A percentile compares a stretch with the other conserved stretches of the same genome.
Conservation (phyloP, 148 eudicot species). For the Chenopodium suecicum region DNA sequence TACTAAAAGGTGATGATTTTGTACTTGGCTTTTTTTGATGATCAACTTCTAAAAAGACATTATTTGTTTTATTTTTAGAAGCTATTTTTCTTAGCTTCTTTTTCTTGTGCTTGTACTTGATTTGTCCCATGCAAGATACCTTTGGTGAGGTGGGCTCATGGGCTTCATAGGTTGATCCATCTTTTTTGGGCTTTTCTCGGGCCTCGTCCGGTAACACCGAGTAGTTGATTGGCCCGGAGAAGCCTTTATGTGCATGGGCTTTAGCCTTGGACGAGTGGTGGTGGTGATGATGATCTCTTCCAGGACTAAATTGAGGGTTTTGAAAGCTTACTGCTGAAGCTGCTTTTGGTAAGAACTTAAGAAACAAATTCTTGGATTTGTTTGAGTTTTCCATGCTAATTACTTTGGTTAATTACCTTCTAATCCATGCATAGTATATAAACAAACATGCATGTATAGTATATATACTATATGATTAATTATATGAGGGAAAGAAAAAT, state of each 20-base stretch:
- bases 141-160: constrained; percentile 83
- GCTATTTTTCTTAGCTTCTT: constrained; percentile 20
- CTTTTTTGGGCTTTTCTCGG: constrained; percentile 40
- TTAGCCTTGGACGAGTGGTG: constrained; percentile 31
- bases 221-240: constrained; percentile 49
- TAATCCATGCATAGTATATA: background rate
- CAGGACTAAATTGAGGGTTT: constrained; percentile 63
- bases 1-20: background rate
- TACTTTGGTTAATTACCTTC: background rate
- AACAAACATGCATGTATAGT: background rate
- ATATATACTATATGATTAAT: background rate
- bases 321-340: constrained; percentile 54
- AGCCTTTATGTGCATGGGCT: constrained; percentile 37
- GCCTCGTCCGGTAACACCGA: constrained; percentile 59
- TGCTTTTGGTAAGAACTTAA: constrained; percentile 58
- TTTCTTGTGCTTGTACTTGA: constrained; percentile 56
- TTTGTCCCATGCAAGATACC: constrained; percentile 89
- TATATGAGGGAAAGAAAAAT: background rate
- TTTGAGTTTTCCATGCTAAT: constrained; percentile 27
- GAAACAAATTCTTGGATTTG: constrained; percentile 47
- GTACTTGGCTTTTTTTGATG: background rate
- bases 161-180: constrained; percentile 5
- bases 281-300: constrained; percentile 27
- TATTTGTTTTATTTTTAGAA: background rate
- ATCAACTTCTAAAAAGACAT: background rate